phyloP scores from a whole-genome alignment of 208 protist genomes.

The Crithidia acanthocephali region DNA sequence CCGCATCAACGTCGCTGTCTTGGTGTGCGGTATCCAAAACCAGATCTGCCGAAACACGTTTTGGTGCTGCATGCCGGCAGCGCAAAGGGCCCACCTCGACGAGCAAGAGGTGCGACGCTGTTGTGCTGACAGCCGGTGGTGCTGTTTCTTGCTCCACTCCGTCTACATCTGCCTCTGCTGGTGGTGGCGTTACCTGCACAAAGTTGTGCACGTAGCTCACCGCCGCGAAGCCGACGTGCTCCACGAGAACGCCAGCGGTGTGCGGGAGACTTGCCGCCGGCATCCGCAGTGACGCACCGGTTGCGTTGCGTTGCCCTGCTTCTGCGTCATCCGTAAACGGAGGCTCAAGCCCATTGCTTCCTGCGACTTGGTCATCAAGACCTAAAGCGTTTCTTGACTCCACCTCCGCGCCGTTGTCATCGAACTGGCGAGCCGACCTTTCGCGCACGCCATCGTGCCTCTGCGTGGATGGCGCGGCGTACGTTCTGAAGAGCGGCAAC shows the following conservation, averaged over 20 bases:
- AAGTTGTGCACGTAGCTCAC: slow-evolving; percentile 61
- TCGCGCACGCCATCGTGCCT: no score
- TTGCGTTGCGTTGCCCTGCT: neutral
- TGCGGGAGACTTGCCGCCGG: neutral
- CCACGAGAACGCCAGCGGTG: neutral
- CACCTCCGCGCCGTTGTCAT: no score
- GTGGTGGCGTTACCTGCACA: neutral
- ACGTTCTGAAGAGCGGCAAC: slow-evolving; percentile 36
- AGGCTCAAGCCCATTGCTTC: neutral
- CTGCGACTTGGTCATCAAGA: no score
- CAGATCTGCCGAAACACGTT: no score
- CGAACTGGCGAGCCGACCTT: no score
- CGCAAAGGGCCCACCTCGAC: slow-evolving; percentile 20
- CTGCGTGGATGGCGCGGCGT: neutral
- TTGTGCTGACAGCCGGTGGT: neutral
- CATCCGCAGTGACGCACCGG: neutral
- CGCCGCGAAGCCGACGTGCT: slow-evolving; percentile 44
- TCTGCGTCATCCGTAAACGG: no score
- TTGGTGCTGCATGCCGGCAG: slow-evolving; percentile 2
- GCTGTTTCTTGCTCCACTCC: neutral
- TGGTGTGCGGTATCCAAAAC: no score
- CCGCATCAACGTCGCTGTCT: neutral
- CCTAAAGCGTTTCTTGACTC: no score
- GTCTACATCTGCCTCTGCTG: neutral
- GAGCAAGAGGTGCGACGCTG: slow-evolving; percentile 8